Base-by-base conservation (phyloP, 2,329 filamentous ascomycete species). In the Colletotrichum brevisporum region DNA sequence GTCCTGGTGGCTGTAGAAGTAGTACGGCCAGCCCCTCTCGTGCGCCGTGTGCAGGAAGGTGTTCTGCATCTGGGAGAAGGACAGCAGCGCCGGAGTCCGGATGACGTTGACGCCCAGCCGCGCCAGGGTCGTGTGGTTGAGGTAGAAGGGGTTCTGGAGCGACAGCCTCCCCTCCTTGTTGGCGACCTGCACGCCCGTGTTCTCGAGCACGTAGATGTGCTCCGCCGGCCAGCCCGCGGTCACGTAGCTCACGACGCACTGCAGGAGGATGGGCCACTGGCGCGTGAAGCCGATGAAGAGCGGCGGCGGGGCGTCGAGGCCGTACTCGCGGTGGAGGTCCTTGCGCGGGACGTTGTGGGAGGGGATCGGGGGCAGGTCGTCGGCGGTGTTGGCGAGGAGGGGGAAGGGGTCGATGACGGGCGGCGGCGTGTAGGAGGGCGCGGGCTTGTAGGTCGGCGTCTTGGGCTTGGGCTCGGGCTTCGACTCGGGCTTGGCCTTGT, bases 221-320 rank as follows among this genome's bases (percentile, higher is more conserved):
- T 80, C 79, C 0, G 85, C 76, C 2, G 87, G 88, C 87, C 88
- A 90, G 56, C 88, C 88, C 3, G 86, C 85, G 1, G 87, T 85
- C 71, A 90, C 84, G 75, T 90, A 90, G 12, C 82, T 84, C 10
- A 88, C 82, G 1, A 90, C 83, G 3, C 83, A 80, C 76, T 90
- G 88, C 15, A 87, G 81, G 1, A 90, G 80, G 65, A 89, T 78
- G 2, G 83, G 83, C 83, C 84, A 88, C 63, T 84, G 84, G 41
- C 86, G 81, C 0, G 87, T 88, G 78, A 90, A 90, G n/a, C 87
- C 85, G 69, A 90, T 88, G 56, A 89, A 79, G 9, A 90, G 81
- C 2, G 88, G 86, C 4, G 88, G 84, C 6, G 78, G 73, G 43
- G 77, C 70, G 5, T 78, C 74, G 53, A 84, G 73, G 61, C 77